Evolutionary conservation across 164 flowering plant genomes (phyloP).

Genomic region (Platanus orientalis): DNA sequence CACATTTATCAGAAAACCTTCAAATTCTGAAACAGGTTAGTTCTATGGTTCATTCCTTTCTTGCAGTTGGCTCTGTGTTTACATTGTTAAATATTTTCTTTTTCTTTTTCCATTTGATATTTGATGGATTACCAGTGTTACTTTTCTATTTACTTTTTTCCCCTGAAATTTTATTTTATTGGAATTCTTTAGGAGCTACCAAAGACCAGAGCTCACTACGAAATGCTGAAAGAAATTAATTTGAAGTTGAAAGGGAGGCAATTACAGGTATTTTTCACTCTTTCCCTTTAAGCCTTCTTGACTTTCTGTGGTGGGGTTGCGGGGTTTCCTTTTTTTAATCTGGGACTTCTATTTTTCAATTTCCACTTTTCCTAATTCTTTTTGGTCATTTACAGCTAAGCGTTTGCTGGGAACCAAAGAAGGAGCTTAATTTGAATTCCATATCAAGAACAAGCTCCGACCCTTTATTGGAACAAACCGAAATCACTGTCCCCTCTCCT

Average conservation of each 20-base stretch:
- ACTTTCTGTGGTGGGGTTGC: background rate
- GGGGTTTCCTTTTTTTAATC: background rate
- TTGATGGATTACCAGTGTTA: background rate
- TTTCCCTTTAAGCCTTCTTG: background rate
- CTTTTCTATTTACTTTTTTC: background rate
- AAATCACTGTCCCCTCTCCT: background rate
- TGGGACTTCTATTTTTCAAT: background rate
- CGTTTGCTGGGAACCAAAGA: background rate
- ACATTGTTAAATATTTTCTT: no score
- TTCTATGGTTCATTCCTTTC: conserved; percentile 5
- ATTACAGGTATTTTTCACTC: conserved; percentile 18
- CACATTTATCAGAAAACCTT: conserved; percentile 17
- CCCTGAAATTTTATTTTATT: background rate
- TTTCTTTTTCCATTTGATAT: background rate
- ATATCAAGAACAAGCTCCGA: background rate
- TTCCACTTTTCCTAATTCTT: background rate
- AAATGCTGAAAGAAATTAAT: conserved; percentile 21
- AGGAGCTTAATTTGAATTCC: conserved; percentile 6
- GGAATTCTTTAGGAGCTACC: conserved; percentile 29
- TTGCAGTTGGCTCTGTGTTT: background rate
- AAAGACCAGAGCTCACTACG: conserved; percentile 10
- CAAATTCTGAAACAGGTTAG: conserved; percentile 30
- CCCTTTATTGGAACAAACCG: background rate
- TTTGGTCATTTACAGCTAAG: background rate
- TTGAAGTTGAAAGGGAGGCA: conserved; percentile 23